Base-by-base conservation (phyloP, 345 rosid genomes). In the Eucalyptus decipiens region DNA sequence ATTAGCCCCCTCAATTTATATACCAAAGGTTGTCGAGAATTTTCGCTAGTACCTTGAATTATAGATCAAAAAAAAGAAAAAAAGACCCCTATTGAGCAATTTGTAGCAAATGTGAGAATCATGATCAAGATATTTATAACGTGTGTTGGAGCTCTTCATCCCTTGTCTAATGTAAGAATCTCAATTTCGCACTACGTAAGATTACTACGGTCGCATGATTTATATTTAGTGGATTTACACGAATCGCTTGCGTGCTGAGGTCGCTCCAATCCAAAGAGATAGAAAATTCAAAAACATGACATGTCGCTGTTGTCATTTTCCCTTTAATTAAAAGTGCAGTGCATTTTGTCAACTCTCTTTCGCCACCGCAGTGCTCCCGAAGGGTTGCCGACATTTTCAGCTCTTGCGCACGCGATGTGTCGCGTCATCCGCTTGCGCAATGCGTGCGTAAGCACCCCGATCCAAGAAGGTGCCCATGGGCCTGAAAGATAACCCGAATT, bases 131-230 rank as follows among this genome's bases (percentile, higher is more conserved):
- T 37, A 21, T 67, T 16, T 16, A 32, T 5, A 32, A 5, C 13
- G 30, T 11, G 2, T 8, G 6, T 26, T 1, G 2, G 4, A 14
- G 7, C 2, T 58, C 6, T 2, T 5, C 15, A 1, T 58, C 7
- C 2, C 15, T 26, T 11, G 0, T 58, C 2, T 3, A 28, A 26
- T 58, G 4, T 26, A 1, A 26, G 15, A 58, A 58, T 58, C 4
- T 58, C n/a, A 26, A 24, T 58, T 0, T 58, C 13, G 1, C 30
- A 26, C 1, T 7, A 26, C 7, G 4, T 58, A 26, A 58, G 2
- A 67, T 67, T 17, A 12, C 3, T 67, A 17, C 9, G 23, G 24
- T 2, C 4, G 1, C 12, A 17, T 69, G 24, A 69, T 60, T 60
- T 30, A 30, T 60, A 34, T 18, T 37, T 17, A 32, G 5, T 9